Percentiles rank a stretch among this genome's conserved stretches.
Conservation (phyloP, 179 eudicot genomes). For the Carnegiea gigantea region DNA sequence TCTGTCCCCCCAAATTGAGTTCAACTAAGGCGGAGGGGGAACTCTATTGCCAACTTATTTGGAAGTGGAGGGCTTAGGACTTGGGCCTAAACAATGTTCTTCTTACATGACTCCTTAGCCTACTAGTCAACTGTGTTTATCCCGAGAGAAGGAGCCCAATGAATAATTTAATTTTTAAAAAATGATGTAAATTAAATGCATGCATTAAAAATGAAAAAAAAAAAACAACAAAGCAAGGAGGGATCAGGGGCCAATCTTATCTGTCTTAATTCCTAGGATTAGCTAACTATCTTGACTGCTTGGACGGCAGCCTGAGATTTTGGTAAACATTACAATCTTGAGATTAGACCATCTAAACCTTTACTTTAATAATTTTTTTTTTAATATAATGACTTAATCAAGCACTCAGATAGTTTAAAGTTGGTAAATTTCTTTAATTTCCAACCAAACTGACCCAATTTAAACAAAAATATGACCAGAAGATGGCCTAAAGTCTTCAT, state of each 20-base stretch:
- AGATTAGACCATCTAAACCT: neutral
- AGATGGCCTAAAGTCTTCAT: slow-evolving; percentile 8
- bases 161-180: no score
- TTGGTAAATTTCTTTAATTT: neutral
- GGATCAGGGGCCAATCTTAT: neutral
- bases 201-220: no score
- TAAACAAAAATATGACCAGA: neutral
- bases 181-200: no score
- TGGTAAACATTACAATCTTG: slow-evolving; percentile 3
- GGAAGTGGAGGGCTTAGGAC: no score
- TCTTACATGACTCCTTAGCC: no score
- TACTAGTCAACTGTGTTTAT: no score
- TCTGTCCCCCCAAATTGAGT: no score
- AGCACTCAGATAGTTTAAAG: neutral
- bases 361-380: neutral
- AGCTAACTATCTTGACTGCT: slow-evolving; percentile 11
- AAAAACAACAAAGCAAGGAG: no score
- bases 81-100: no score
- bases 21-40: no score
- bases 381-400: neutral
- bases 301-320: neutral
- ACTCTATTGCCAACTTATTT: no score
- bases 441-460: slow-evolving; percentile 16
- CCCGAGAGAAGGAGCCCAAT: no score
- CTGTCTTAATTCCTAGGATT: neutral